These are phyloP conservation scores for Megacollybia platyphylla DNA, from an alignment of 1,284 basidiomycete genomes.

Conservation along the genomic window DNA sequence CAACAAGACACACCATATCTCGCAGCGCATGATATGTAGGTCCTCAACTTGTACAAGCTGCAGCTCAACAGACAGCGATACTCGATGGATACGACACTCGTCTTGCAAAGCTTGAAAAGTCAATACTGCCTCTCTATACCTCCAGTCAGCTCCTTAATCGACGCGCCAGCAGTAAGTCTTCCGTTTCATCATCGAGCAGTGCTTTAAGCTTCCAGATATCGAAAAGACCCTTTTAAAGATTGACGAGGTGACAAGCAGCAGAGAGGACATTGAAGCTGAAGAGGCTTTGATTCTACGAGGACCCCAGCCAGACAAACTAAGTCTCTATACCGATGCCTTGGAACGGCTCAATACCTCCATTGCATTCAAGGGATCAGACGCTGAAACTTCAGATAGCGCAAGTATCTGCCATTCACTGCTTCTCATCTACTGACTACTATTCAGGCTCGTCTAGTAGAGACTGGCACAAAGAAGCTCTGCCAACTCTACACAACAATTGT, in stretches of 20 bases:
- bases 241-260: conserved; percentile 61
- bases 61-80: conserved; percentile 34
- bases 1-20: conserved; percentile 71
- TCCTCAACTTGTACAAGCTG: conserved; percentile 3
- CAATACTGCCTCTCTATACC: conserved; percentile 63
- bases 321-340: conserved; percentile 53
- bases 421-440: not conserved
- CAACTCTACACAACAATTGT: conserved; percentile 72
- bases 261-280: conserved; percentile 65
- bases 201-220: conserved; percentile 39
- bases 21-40: conserved; percentile 72
- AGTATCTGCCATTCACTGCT: conserved; percentile 9
- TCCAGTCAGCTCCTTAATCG: conserved; percentile 64
- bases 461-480: conserved; percentile 66
- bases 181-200: not conserved
- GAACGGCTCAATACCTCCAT: conserved; percentile 68
- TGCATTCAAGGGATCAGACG: conserved; percentile 57
- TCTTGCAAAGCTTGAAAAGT: conserved; percentile 68
- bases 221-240: conserved; percentile 66
- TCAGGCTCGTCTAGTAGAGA: conserved; percentile 64
- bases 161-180: conserved; percentile 47
- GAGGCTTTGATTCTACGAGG: conserved; percentile 67
- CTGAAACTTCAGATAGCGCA: conserved; percentile 47
- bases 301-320: conserved; percentile 55
- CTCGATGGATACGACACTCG: conserved; percentile 69